Conservation (phyloP, 1,139 yeast species). For the Hansenula sp. region DNA sequence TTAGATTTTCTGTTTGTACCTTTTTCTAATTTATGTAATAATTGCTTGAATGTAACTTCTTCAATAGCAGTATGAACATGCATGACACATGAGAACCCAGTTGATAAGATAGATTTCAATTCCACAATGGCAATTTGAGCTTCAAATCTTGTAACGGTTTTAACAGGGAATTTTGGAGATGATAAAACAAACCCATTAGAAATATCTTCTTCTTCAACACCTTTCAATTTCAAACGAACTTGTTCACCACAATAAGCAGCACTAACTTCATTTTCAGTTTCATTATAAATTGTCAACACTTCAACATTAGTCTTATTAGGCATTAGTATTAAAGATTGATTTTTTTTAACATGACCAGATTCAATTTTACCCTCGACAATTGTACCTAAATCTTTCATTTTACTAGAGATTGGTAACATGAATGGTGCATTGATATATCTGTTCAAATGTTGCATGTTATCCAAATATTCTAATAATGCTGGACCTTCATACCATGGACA, state of each 20-base stretch:
- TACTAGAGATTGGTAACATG: constrained; percentile 93
- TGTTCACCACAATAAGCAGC: constrained; percentile 95
- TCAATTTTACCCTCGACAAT: constrained; percentile 97
- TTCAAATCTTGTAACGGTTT: constrained; percentile 85
- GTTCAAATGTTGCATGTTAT: constrained; percentile 72
- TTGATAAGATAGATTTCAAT: constrained; percentile 86
- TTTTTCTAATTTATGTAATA: constrained; percentile 90
- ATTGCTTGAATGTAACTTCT: constrained; percentile 78
- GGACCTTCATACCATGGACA: constrained; percentile 98
- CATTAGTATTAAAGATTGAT: constrained; percentile 75
- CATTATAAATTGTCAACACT: constrained; percentile 83
- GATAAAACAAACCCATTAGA: constrained; percentile 89
- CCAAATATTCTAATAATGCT: constrained; percentile 83
- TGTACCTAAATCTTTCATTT: constrained; percentile 96
- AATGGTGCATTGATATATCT: constrained; percentile 92
- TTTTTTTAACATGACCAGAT: constrained; percentile 87
- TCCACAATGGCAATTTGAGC: constrained; percentile 98
- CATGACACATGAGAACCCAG: constrained; percentile 98
- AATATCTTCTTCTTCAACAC: constrained; percentile 96
- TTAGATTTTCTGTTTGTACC: constrained; percentile 96
- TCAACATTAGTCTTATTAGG: constrained; percentile 85
- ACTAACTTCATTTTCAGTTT: constrained; percentile 92
- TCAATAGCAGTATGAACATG: constrained; percentile 98
- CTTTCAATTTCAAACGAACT: constrained; percentile 87
- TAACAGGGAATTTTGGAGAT: constrained; percentile 82